These are phyloP conservation scores for Gentiana straminea DNA, from an alignment of 257 asterid genomes.

Conservation along the genomic window DNA sequence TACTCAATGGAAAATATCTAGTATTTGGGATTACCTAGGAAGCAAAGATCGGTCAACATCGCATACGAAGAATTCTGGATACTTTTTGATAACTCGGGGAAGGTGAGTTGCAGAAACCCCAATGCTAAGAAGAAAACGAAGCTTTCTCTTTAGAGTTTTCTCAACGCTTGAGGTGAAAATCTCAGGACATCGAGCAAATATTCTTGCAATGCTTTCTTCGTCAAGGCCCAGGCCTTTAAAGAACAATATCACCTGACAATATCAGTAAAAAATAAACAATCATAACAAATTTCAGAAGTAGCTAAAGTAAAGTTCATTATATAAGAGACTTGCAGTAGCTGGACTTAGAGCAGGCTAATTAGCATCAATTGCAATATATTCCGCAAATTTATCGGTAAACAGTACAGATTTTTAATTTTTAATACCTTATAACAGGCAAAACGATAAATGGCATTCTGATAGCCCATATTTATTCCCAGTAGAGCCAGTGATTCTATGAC, in stretches of 20 bases:
- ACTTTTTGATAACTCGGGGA: constrained; percentile 72
- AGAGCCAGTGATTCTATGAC: too few relatives aligned
- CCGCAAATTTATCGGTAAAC: too few relatives aligned
- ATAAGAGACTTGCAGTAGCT: too few relatives aligned
- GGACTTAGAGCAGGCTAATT: too few relatives aligned
- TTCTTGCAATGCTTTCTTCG: constrained; percentile 49
- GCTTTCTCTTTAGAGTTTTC: constrained; percentile 59
- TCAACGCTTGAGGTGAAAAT: constrained; percentile 58
- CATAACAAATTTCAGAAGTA: not conserved
- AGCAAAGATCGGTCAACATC: constrained; percentile 64
- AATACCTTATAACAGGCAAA: too few relatives aligned
- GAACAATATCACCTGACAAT: constrained; percentile 57
- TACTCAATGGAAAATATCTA: not conserved
- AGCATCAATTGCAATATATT: too few relatives aligned
- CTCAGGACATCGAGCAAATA: constrained; percentile 82
- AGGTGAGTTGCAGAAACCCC: constrained; percentile 55
- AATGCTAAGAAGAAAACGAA: constrained; percentile 46
- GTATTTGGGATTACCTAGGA: constrained; percentile 50
- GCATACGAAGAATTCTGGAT: constrained; percentile 79
- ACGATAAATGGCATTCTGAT: too few relatives aligned
- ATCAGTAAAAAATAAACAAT: not conserved
- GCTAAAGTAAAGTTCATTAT: too few relatives aligned
- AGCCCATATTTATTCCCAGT: too few relatives aligned
- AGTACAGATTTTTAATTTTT: too few relatives aligned
- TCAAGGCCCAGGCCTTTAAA: constrained; percentile 66